A percentile compares a stretch with the other conserved stretches of the same genome.
These are phyloP conservation scores for Beauveria sp. DNA, from an alignment of 2,329 filamentous ascomycete species.

Conservation along the genomic window DNA sequence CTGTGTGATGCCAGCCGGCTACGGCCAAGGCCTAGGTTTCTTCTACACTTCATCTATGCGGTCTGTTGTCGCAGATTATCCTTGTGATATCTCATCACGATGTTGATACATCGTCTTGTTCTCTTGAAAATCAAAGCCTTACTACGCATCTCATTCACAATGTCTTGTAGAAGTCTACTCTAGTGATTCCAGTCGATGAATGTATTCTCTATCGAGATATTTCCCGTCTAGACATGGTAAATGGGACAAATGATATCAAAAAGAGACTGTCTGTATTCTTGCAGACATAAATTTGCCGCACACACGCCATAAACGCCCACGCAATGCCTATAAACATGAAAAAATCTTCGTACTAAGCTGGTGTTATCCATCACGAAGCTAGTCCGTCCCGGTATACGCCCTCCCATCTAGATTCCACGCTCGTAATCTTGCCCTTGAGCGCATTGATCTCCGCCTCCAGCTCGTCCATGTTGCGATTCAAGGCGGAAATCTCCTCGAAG, in stretches of 20 bases:
- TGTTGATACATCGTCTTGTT: not conserved
- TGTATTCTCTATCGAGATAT: not conserved
- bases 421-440: conserved; percentile 55
- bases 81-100: not conserved
- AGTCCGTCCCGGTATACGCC: conserved; percentile 37
- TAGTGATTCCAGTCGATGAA: not conserved
- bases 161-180: not conserved
- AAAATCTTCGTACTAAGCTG: not conserved
- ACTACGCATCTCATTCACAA: not conserved
- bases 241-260: not conserved
- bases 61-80: not conserved
- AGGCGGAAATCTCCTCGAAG: conserved; percentile 78
- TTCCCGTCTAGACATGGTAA: not conserved
- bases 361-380: conserved; percentile 8
- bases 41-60: not conserved
- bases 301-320: conserved; percentile 9
- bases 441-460: conserved; percentile 68
- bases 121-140: not conserved
- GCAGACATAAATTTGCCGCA: not conserved
- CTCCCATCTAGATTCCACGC: conserved; percentile 55
- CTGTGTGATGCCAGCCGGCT: not conserved
- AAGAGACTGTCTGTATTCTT: not conserved
- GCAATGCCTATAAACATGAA: conserved; percentile 10
- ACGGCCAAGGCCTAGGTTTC: not conserved
- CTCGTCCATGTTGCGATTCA: conserved; percentile 76